Base-by-base conservation (phyloP, 345 rosid species). In the Cardamine resedifolia region DNA sequence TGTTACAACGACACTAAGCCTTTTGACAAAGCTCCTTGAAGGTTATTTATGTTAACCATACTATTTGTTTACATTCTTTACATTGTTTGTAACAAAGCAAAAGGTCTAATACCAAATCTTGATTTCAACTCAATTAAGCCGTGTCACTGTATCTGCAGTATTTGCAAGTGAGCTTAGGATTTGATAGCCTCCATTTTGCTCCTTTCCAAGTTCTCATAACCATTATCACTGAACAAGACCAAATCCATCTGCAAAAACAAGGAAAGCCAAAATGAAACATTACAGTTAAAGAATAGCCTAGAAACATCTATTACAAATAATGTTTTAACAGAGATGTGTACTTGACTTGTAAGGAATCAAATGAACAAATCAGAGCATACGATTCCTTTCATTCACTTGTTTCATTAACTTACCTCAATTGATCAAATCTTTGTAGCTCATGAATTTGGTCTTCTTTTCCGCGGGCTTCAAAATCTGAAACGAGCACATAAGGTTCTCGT, bases 401-500 rank as follows among this genome's bases (percentile, higher is more conserved):
- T 61, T 16, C 1, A 41, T 41, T 33, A 33, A 62, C 79, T 62
- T 48, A 76, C 79, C 79, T 76, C 39, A 27, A 21, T 34, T 12
- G 38, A 69, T 68, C 88, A 89, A 61, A 85, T 83, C 83, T 90
- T 90, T 72, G 88, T 82, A 30, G 86, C 71, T 80, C 82, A 80
- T 76, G 77, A 78, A 80, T 80, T 88, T 86, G n/a, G 86, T 71
- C 63, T 86, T 88, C 81, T 85, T 88, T 82, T 89, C 98, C 0
- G 97, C 90, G 6, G 97, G 98, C 81, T 89, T 94, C 69, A 94
- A 81, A 84, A 91, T 91, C 83, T 91, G 98, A 79, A 94, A 94
- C 49, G 98, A 94, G 84, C 98, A 94, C 89, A 85, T 86, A 75
- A 91, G 78, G 80, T 85, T 84, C 64, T 86, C 92, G 56, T 94